Base-by-base conservation (phyloP, 2,329 filamentous ascomycete species). In the Ustulina deusta region DNA sequence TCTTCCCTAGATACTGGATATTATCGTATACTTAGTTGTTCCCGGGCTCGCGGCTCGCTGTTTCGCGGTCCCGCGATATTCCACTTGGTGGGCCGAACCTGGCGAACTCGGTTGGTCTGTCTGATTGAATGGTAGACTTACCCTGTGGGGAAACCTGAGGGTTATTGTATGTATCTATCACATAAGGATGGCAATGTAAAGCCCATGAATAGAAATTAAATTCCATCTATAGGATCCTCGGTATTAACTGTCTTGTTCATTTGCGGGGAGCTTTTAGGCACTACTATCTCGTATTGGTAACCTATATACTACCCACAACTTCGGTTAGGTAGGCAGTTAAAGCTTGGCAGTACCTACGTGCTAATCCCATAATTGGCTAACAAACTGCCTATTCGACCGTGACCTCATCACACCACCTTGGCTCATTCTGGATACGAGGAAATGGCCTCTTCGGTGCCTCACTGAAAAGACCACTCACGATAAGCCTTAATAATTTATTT, bases 351-450 rank as follows among this genome's bases (percentile, higher is more conserved):
- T 34, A 29, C 27, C 17, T 17, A 44, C 15, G 29, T 17, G 17
- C 40, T 27, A 15, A 59, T 40, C 22, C 48, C 48, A 59, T n/a
- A 48, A 56, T 55, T 34, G 48, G 59, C 32, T 54, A 20, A 25
- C 6, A 44, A 56, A 15, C 36, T 46, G 40, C 10, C 25, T 25
- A 32, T 48, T 42, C 38, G 20, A 25, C 62, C 61, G 38, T 68
- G 66, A 69, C 52, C 52, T n/a, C 42, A 60, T 59, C 54, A 42
- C 42, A 63, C 32, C 55, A 44, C 11, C 10, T n/a, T 40, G 22
- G 59, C 36, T 34, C 55, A 29, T 32, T 6, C n/a, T 55, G 20
- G 22, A 63, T 69, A 69, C 66, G 66, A 60, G 60, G 34, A 63
- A 52, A 62, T 56, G 15, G 40, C 36, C 36, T 68, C 36, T 29